These are phyloP conservation scores for Pestalotiopsis sp. DNA, from an alignment of 2,329 filamentous ascomycete species.

Conservation along the genomic window DNA sequence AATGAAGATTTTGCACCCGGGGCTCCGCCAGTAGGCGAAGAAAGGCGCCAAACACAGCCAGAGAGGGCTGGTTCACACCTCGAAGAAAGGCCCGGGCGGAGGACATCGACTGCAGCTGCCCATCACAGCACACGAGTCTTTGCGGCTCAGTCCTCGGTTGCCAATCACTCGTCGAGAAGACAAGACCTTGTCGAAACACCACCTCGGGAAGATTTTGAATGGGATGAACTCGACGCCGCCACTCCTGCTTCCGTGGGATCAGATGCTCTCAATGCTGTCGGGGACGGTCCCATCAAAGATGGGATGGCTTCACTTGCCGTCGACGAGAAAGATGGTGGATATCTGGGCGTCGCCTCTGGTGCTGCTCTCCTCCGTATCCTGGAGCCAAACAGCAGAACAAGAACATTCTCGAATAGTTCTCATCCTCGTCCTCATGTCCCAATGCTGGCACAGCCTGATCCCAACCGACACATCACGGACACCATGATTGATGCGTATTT, in stretches of 20 bases:
- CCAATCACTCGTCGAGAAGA: not conserved
- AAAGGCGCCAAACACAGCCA: not conserved
- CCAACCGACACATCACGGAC: slow-evolving; percentile 10
- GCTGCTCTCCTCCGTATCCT: slow-evolving; percentile 41
- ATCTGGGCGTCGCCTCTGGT: slow-evolving; percentile 45
- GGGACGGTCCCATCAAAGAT: slow-evolving; percentile 32
- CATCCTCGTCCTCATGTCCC: not conserved
- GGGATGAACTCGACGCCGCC: slow-evolving; percentile 33
- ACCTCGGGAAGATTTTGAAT: slow-evolving; percentile 36
- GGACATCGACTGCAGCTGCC: not conserved
- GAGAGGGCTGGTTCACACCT: not conserved
- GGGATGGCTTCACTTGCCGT: slow-evolving; percentile 39
- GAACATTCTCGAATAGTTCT: not conserved
- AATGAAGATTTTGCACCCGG: not conserved
- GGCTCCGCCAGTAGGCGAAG: not conserved
- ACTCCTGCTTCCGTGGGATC: slow-evolving; percentile 23
- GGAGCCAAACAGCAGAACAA: slow-evolving; percentile 27
- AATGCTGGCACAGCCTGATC: slow-evolving; percentile 4
- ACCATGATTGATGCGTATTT: slow-evolving; percentile 40
- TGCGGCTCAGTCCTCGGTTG: not conserved
- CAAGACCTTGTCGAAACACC: slow-evolving; percentile 29
- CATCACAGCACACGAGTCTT: not conserved
- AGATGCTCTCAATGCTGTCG: slow-evolving; percentile 18
- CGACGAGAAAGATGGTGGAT: slow-evolving; percentile 39
- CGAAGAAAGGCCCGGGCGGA: not conserved